These are phyloP conservation scores for Limonium bicolor DNA, from an alignment of 148 eudicot species.

Conservation along the genomic window DNA sequence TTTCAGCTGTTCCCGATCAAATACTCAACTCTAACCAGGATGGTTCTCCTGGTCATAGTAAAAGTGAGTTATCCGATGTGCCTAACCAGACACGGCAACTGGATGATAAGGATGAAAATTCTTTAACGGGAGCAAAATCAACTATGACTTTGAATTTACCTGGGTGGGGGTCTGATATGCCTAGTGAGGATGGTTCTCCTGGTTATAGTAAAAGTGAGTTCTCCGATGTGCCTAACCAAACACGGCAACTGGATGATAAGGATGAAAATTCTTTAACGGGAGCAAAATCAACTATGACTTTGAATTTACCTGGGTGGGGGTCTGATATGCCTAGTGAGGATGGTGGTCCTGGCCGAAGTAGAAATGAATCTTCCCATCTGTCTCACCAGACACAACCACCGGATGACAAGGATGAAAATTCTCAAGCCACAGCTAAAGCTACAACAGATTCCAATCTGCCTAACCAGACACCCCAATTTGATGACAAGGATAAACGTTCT, in stretches of 20 bases:
- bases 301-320: too few relatives aligned
- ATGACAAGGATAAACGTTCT: conserved; percentile 9
- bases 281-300: too few relatives aligned
- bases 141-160: too few relatives aligned
- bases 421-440: conserved; percentile 1
- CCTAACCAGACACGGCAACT: too few relatives aligned
- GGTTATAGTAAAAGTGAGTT: conserved; percentile 25
- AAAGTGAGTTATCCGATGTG: conserved; percentile 21
- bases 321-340: conserved; percentile 18
- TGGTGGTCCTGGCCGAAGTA: conserved; percentile 19
- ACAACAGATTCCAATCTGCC: conserved; percentile 11
- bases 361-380: conserved; percentile 22
- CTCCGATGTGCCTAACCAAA: conserved; percentile 13
- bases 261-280: too few relatives aligned
- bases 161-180: too few relatives aligned
- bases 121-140: too few relatives aligned
- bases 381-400: conserved; percentile 5
- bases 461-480: conserved; percentile 9
- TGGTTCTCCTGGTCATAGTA: conserved; percentile 19
- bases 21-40: conserved; percentile 17
- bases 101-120: too few relatives aligned
- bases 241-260: too few relatives aligned
- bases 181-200: conserved; percentile 19
- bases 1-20: too few relatives aligned
- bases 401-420: neutral